A percentile compares a stretch with the other conserved stretches of the same genome.
phyloP scores from a whole-genome alignment of 495 filamentous ascomycete genomes.

The Oleoguttula mirabilis region DNA sequence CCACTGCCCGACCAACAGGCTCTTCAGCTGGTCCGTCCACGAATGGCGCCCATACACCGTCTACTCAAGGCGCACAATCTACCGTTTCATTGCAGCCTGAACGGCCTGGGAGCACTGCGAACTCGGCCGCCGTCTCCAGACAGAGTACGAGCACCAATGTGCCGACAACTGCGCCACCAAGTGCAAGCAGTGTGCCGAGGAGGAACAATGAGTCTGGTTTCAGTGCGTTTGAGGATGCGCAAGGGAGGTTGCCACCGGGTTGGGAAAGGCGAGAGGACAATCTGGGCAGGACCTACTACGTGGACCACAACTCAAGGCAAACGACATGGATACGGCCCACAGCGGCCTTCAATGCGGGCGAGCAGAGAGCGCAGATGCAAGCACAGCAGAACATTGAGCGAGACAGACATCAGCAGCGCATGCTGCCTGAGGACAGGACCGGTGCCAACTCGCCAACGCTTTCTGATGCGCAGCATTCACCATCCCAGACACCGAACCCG shows the following conservation, averaged over 20 bases:
- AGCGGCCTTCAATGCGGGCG: conserved; percentile 63
- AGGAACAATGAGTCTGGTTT: conserved; percentile 37
- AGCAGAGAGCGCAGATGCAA: conserved; percentile 65
- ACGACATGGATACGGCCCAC: conserved; percentile 93
- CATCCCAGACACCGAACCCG: conserved; percentile 27
- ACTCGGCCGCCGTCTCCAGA: conserved; percentile 4
- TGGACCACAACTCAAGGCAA: conserved; percentile 93
- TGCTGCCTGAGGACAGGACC: conserved; percentile 89
- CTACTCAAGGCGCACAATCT: conserved; percentile 23
- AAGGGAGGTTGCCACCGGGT: conserved; percentile 80
- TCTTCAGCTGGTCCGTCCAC: conserved; percentile 24
- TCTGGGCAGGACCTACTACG: conserved; percentile 95
- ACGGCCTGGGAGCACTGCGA: conserved; percentile 16
- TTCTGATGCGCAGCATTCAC: conserved; percentile 47
- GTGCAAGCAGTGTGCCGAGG: conserved; percentile 2
- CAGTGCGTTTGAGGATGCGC: conserved; percentile 90
- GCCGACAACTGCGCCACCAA: conserved; percentile 14
- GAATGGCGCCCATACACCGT: conserved; percentile 22
- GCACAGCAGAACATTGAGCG: conserved; percentile 85
- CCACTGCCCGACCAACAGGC: conserved; percentile 23
- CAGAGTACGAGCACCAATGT: conserved; percentile 10
- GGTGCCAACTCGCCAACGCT: conserved; percentile 83
- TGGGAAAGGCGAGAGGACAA: conserved; percentile 97
- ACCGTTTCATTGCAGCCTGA: conserved; percentile 23
- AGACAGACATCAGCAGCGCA: conserved; percentile 85